Base-by-base conservation (phyloP, 2,329 filamentous ascomycete genomes). In the Magnaporthiopsis rhizophila region DNA sequence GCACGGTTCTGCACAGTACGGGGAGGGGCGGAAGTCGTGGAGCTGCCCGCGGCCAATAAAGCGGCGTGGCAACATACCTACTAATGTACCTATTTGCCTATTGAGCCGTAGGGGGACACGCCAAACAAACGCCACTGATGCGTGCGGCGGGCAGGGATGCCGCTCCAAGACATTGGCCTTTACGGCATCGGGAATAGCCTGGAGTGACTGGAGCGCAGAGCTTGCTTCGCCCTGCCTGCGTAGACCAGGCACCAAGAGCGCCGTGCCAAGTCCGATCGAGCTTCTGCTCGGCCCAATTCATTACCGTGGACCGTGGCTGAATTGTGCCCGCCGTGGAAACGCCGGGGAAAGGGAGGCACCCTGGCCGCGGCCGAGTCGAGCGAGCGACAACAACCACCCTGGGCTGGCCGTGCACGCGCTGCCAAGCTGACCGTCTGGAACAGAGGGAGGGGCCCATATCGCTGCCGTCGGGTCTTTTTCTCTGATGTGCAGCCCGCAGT, bases 241-340 rank as follows among this genome's bases (percentile, higher is more conserved):
- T 32, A 32, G 21, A 21, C 32, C 59, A 60, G 28, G 36, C 32
- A 60, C 32, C 36, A 36, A n/a, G 32, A 60, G 36, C 32, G 32
- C 59, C 15, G 59, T 36, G 59, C 59, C 59, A 45, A 24, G 38
- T n/a, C 32, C 38, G 59, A 36, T 60, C 59, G 36, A 60, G 21
- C 24, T 60, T 60, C 59, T 36, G 32, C 59, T 60, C 59, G 59
- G 59, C 36, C 59, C 59, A 60, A 36, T 60, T 36, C 36, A 30
- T 15, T 60, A 36, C 59, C 36, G 59, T n/a, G n/a, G 59, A 30
- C 59, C 11, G 32, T 60, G 59, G 32, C 36, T 60, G 32, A n/a
- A n/a, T 5, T 60, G 32, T 26, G 59, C 59, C 59, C 59, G 59
- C 59, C 59, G 59, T 60, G 59, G 32, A 60, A 60, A 36, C 59